A percentile compares a stretch with the other conserved stretches of the same genome.
Conservation (phyloP, 2,329 filamentous ascomycete species). For the Aspergillus glaucus region DNA sequence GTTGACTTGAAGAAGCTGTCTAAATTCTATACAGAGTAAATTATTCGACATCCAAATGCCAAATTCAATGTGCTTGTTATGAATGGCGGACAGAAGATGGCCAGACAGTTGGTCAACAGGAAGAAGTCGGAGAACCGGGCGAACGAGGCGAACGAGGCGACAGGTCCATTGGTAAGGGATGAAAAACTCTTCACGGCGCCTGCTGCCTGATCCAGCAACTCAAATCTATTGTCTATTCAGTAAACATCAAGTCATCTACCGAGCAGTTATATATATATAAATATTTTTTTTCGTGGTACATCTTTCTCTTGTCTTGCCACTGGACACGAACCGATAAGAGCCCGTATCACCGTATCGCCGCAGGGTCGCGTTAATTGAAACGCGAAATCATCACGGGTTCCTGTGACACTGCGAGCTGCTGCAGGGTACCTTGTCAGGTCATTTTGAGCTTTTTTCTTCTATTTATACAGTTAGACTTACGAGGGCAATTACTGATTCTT, state of each 20-base stretch:
- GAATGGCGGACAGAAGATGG: background rate
- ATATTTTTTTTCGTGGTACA: background rate
- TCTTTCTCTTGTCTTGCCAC: background rate
- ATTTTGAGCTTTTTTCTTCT: background rate
- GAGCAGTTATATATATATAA: background rate
- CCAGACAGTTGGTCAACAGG: background rate
- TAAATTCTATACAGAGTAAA: background rate
- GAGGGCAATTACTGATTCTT: background rate
- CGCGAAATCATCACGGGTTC: slow-evolving; percentile 33
- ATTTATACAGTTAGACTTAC: background rate
- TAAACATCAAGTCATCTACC: background rate
- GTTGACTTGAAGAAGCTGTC: background rate
- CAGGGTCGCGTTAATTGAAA: slow-evolving; percentile 35
- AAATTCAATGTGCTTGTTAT: background rate
- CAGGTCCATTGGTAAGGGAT: background rate
- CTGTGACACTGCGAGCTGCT: slow-evolving; percentile 20
- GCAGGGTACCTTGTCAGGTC: background rate
- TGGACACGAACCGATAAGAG: slow-evolving; percentile 11
- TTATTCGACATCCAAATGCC: background rate
- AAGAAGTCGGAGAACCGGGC: background rate
- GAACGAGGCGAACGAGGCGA: background rate
- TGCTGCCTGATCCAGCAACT: background rate
- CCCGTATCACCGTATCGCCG: background rate
- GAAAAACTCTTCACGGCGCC: slow-evolving; percentile 4
- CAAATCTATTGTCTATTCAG: background rate